phyloP scores from a whole-genome alignment of 2,329 filamentous ascomycete species.

The Nemania sp. region DNA sequence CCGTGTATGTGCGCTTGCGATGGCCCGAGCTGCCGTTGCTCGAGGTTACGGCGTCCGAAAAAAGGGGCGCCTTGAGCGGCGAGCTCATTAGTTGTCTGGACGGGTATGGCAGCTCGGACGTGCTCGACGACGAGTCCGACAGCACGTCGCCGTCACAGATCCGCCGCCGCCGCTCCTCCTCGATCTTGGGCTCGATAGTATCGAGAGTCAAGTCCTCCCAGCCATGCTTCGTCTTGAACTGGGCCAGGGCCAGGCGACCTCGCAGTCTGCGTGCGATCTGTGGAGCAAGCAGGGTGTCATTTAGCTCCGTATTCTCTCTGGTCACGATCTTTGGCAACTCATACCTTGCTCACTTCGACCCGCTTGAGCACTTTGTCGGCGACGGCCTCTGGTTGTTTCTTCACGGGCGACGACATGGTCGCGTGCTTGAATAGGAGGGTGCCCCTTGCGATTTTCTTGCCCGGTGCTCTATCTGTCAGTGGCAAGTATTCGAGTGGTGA shows the following conservation, averaged over 20 bases:
- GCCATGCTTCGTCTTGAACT: constrained; percentile 95
- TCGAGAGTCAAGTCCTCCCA: constrained; percentile 90
- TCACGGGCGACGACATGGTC: constrained; percentile 63
- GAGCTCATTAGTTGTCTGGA: constrained; percentile 76
- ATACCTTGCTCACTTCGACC: constrained; percentile 75
- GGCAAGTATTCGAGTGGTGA: constrained; percentile 29
- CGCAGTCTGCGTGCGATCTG: constrained; percentile 93
- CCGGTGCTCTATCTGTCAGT: too few species aligned
- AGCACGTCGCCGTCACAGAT: constrained; percentile 71
- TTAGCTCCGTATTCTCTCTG: constrained; percentile 24
- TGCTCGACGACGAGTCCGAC: constrained; percentile 84
- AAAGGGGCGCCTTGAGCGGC: constrained; percentile 77
- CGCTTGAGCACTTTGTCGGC: constrained; percentile 71
- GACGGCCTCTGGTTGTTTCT: constrained; percentile 65
- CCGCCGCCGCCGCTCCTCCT: constrained; percentile 76
- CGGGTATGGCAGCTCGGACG: constrained; percentile 76
- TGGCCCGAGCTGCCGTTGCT: constrained; percentile 69
- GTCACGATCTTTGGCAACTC: constrained; percentile 32
- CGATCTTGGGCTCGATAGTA: constrained; percentile 80
- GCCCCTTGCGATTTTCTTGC: neutral
- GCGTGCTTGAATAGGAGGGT: constrained; percentile 33
- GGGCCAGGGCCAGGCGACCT: constrained; percentile 90
- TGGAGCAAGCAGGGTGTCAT: constrained; percentile 26
- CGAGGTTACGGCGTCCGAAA: constrained; percentile 78
- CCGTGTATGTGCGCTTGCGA: constrained; percentile 65